Base-by-base conservation (phyloP, 257 asterid species). In the Sherardia arvensis region DNA sequence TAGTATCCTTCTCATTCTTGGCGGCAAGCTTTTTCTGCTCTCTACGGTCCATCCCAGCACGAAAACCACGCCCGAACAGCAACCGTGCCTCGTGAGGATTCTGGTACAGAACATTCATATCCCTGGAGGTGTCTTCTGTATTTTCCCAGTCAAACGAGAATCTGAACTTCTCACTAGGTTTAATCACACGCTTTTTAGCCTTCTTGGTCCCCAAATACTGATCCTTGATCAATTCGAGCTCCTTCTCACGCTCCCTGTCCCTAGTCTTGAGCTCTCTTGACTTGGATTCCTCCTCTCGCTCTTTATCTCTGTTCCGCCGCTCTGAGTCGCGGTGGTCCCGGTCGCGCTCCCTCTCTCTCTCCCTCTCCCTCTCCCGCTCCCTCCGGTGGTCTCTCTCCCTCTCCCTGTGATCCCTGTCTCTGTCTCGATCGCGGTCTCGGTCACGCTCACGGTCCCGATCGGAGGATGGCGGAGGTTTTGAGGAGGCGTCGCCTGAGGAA, bases 381-480 rank as follows among this genome's bases (percentile, higher is more conserved):
- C 82, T 23, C 4, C 75, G 61, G 36, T 53, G 45, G 21, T 80
- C 86, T 0, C 81, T 75, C 26, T 79, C 81, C 0, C 84, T 67
- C 0, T 67, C 64, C 8, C 72, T 23, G 4, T 43, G 51, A 17
- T 62, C 65, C 14, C 59, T 36, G 11, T 80, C 86, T 0, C 81
- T 69, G 30, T 79, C 81, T 0, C 84, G 65, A 0, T 67, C 64
- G 5, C 72, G 25, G 2, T 61, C 64, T 0, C 73, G 27, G 15
- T 82, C 88, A 7, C 71, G 22, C 3, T 83, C 89, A 0, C 81
- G 71, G 33, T 81, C 82, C 1, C 85, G 76, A 22, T 79, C 80
- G 25, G 77, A 69, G 57, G 81, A 69, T 28, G 86, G 33, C 1
- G 67, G 68, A 3, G 33, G 6, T 38, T 62, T 75, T 4, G 81